Evolutionary conservation across 768 basidiomycete genomes (phyloP).

Genomic region (Sporobolomyces roseus): DNA sequence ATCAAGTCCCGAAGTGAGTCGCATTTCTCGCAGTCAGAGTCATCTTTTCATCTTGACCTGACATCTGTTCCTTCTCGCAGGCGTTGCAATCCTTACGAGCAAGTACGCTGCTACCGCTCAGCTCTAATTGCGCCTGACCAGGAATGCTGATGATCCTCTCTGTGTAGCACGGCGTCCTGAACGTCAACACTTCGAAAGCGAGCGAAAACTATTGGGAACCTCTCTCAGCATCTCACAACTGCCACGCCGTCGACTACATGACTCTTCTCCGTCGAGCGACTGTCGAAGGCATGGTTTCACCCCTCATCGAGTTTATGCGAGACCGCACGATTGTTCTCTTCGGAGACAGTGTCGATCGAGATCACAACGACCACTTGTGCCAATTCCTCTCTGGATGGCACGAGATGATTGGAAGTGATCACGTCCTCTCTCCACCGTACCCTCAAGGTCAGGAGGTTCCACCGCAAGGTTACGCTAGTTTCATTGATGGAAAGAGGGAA

Average conservation of each 20-base stretch:
- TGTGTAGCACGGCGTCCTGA: slow-evolving; percentile 11
- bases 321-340: slow-evolving; percentile 25
- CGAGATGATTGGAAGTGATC: slow-evolving; percentile 26
- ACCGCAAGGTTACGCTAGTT: slow-evolving; percentile 14
- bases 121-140: background rate
- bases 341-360: slow-evolving; percentile 35
- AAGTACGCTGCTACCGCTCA: background rate
- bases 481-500: background rate
- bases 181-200: slow-evolving; percentile 25
- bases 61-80: background rate
- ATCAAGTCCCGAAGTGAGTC: background rate
- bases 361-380: slow-evolving; percentile 29
- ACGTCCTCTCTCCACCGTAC: slow-evolving; percentile 19
- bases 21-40: background rate
- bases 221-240: slow-evolving; percentile 8
- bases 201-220: slow-evolving; percentile 29
- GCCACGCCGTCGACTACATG: slow-evolving; percentile 30
- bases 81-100: slow-evolving; percentile 14
- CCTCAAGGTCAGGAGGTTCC: slow-evolving; percentile 19
- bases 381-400: slow-evolving; percentile 7
- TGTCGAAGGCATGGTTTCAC: background rate
- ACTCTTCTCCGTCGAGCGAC: background rate
- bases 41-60: background rate
- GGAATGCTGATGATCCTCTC: background rate
- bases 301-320: slow-evolving; percentile 4